A percentile compares a stretch with the other conserved stretches of the same genome.
phyloP scores from a whole-genome alignment of 148 eudicot species.

The Suaeda aralocaspica region DNA sequence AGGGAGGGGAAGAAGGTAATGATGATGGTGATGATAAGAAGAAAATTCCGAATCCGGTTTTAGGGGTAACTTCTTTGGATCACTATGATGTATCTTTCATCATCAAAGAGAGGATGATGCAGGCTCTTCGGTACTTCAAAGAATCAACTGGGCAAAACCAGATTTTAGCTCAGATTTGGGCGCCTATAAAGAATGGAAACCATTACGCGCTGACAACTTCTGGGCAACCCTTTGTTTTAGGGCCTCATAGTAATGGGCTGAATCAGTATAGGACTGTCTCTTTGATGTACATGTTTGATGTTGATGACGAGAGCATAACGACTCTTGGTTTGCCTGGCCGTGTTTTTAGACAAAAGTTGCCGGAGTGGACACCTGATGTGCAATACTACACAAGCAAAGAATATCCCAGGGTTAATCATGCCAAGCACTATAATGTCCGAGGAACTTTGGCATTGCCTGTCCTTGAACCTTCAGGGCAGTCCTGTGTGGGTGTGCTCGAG shows the following conservation, averaged over 20 bases:
- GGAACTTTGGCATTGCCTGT: conserved; percentile 92
- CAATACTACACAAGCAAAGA: conserved; percentile 86
- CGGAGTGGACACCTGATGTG: conserved; percentile 96
- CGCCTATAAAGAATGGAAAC: conserved; percentile 67
- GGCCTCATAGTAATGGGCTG: conserved; percentile 63
- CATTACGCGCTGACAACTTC: conserved; percentile 78
- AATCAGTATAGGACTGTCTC: conserved; percentile 81
- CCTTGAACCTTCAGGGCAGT: conserved; percentile 68
- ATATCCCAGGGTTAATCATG: conserved; percentile 64
- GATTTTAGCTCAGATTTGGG: conserved; percentile 94
- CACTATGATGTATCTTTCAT: conserved; percentile 42
- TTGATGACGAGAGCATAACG: conserved; percentile 56
- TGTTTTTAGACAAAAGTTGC: conserved; percentile 76
- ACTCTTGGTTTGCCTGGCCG: conserved; percentile 90
- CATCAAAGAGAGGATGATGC: conserved; percentile 82
- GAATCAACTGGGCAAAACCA: conserved; percentile 71
- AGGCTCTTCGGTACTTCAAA: conserved; percentile 70
- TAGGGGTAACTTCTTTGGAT: conserved; percentile 37
- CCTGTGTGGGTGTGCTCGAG: conserved; percentile 91
- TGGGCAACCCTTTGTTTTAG: conserved; percentile 94
- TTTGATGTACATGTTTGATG: conserved; percentile 62
- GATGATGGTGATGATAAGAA: conserved; percentile 37
- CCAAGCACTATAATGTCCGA: conserved; percentile 64
- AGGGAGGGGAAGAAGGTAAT: conserved; percentile 1
- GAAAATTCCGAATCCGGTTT: conserved; percentile 37